Percentiles rank a stretch among this genome's conserved stretches.
These are phyloP conservation scores for Helianthus tuberosus DNA, from an alignment of 129 eudicot genomes.

Conservation along the genomic window DNA sequence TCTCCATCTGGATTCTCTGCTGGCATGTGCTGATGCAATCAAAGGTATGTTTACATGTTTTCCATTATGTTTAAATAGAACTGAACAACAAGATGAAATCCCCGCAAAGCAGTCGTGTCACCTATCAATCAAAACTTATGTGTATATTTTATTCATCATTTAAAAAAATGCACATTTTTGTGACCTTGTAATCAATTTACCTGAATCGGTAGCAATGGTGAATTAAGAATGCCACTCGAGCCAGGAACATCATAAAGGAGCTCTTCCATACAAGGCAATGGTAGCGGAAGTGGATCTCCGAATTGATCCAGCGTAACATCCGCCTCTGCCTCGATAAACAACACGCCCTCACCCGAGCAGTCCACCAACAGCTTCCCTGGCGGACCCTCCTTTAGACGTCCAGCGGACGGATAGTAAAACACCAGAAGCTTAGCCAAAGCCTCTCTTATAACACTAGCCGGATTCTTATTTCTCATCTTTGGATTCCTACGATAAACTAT, in stretches of 20 bases:
- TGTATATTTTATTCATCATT: too few relatives aligned
- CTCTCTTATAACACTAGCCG: constrained; percentile 24
- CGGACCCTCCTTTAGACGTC: constrained; percentile 43
- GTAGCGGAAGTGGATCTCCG: constrained; percentile 20
- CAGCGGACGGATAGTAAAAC: constrained; percentile 31
- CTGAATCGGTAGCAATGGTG: constrained; percentile 28
- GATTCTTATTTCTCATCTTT: constrained; percentile 23
- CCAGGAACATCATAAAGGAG: constrained; percentile 51
- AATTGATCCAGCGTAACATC: constrained; percentile 21
- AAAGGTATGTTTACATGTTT: too few relatives aligned
- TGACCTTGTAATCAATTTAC: neutral
- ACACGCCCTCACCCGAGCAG: constrained; percentile 35
- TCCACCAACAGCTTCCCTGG: constrained; percentile 38
- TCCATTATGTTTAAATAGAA: too few relatives aligned
- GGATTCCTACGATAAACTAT: constrained; percentile 11
- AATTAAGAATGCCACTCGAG: constrained; percentile 10
- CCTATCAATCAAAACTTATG: constrained; percentile 22
- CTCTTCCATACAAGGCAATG: constrained; percentile 43
- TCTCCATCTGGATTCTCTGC: too few relatives aligned
- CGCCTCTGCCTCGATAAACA: constrained; percentile 36
- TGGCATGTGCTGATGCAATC: too few relatives aligned
- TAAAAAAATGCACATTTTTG: too few relatives aligned
- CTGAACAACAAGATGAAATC: too few relatives aligned
- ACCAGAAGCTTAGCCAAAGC: constrained; percentile 29
- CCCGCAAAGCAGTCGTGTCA: constrained; percentile 49